Evolutionary conservation across 345 rosid genomes (phyloP).

Genomic region (Camelina hispida): DNA sequence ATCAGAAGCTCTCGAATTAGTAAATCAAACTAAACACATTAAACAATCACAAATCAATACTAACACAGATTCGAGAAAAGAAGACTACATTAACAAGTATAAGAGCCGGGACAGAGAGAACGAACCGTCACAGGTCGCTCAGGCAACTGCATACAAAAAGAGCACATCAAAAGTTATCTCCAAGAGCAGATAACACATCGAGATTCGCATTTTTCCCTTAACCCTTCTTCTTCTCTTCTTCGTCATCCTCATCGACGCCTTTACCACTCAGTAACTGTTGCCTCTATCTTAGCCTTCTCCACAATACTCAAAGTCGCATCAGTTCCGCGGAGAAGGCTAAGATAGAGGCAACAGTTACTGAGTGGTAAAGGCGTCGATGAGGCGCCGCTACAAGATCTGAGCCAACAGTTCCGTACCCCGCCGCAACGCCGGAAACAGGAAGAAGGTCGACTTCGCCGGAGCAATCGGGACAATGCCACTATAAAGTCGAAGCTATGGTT

Average conservation of each 20-base stretch:
- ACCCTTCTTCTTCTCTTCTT: neutral
- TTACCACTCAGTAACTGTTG: conserved; percentile 51
- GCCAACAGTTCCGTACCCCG: neutral
- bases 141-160: conserved; percentile 63
- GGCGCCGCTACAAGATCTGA: conserved; percentile 44
- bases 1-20: neutral
- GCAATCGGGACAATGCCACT: conserved; percentile 77
- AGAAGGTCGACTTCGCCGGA: conserved; percentile 16
- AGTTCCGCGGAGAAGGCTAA: conserved; percentile 37
- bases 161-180: conserved; percentile 52
- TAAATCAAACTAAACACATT: neutral
- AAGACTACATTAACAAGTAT: neutral
- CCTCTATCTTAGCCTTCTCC: conserved; percentile 58
- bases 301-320: conserved; percentile 53
- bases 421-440: conserved; percentile 11
- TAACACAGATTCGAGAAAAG: neutral
- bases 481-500: conserved; percentile 41
- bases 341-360: too few species aligned
- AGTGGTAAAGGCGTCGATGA: too few species aligned
- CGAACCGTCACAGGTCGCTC: conserved; percentile 76
- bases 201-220: conserved; percentile 3
- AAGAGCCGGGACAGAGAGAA: neutral
- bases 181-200: conserved; percentile 50
- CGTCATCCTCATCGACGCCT: neutral
- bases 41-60: neutral